Evolutionary conservation across 768 basidiomycete genomes (phyloP).

Genomic region (Cyathus striatus): DNA sequence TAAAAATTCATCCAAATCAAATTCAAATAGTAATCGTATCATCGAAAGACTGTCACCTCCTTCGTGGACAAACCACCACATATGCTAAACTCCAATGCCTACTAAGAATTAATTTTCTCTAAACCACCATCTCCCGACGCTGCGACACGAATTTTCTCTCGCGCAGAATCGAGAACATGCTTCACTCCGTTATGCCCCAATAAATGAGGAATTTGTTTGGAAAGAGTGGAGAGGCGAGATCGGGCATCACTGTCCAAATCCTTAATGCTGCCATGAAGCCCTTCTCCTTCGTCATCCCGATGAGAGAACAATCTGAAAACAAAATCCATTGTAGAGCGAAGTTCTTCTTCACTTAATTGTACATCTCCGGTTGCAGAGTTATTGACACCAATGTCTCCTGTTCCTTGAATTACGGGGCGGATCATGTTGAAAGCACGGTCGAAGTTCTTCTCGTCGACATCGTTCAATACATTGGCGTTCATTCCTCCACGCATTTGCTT

Average conservation of each 20-base stretch:
- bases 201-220: neutral
- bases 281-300: neutral
- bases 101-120: too few relatives aligned
- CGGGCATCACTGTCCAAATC: neutral
- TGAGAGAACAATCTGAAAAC: neutral
- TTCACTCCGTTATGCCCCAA: slow-evolving; percentile 1
- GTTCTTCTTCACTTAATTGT: neutral
- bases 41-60: too few relatives aligned
- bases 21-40: too few relatives aligned
- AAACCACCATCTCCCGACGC: neutral
- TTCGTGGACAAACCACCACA: too few relatives aligned
- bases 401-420: slow-evolving; percentile 28
- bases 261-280: neutral
- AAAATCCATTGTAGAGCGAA: neutral
- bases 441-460: slow-evolving; percentile 42
- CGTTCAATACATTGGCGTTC: slow-evolving; percentile 27
- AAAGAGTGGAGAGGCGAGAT: neutral
- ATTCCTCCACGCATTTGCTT: slow-evolving; percentile 41
- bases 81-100: too few relatives aligned
- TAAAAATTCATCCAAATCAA: too few relatives aligned
- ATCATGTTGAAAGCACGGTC: slow-evolving; percentile 42
- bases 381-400: slow-evolving; percentile 14
- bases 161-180: neutral
- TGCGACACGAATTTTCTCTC: neutral
- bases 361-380: neutral